A percentile compares a stretch with the other conserved stretches of the same genome.
These are phyloP conservation scores for Xylaria venustula DNA, from an alignment of 495 filamentous ascomycete genomes.

Conservation along the genomic window DNA sequence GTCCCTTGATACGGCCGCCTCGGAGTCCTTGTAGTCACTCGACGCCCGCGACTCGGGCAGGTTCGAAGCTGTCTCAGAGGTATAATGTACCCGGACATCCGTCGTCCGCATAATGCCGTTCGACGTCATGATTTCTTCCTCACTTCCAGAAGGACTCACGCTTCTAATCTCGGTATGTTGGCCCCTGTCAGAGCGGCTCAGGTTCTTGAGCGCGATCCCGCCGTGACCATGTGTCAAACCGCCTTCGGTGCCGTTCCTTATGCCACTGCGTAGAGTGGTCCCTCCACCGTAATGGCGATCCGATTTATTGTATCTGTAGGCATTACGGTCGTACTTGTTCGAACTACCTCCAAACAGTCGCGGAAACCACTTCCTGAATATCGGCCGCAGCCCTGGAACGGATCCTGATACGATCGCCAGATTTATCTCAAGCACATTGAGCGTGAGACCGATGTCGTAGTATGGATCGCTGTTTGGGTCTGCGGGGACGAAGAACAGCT, in stretches of 20 bases:
- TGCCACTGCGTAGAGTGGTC: neutral
- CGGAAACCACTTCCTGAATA: constrained; percentile 21
- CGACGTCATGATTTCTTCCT: constrained; percentile 12
- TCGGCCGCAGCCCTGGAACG: constrained; percentile 18
- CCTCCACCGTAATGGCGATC: neutral
- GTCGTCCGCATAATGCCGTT: constrained; percentile 12
- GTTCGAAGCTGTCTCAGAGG: neutral
- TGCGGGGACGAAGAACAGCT: constrained; percentile 11
- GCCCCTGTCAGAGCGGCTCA: neutral
- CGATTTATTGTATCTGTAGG: neutral
- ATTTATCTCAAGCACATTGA: constrained; percentile 42
- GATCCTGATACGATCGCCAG: constrained; percentile 41
- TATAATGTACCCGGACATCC: neutral
- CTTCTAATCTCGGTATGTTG: constrained; percentile 5
- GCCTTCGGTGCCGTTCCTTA: neutral
- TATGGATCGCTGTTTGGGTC: constrained; percentile 15
- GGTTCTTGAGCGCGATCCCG: constrained; percentile 1
- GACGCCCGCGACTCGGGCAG: neutral
- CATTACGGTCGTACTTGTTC: neutral
- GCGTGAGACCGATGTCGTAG: constrained; percentile 35
- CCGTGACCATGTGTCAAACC: neutral
- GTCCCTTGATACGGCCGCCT: neutral
- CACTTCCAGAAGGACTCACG: neutral
- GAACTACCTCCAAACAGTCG: constrained; percentile 7
- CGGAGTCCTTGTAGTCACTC: neutral